phyloP scores from a whole-genome alignment of 2,329 filamentous ascomycete genomes.

The Alternaria triticimaculans region DNA sequence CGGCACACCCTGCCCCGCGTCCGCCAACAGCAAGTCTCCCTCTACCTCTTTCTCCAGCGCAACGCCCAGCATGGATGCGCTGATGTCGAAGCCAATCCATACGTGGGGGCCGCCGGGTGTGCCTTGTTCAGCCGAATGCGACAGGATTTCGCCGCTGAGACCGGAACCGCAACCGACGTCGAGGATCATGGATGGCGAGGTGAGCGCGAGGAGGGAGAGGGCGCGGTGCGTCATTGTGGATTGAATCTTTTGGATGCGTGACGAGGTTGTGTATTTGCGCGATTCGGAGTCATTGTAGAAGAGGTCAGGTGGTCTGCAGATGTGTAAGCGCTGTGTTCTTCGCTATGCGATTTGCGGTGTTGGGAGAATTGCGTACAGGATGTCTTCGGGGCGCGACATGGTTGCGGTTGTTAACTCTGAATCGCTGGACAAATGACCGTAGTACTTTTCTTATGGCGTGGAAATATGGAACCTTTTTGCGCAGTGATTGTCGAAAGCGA shows the following conservation, averaged over 20 bases:
- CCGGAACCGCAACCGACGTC: constrained; percentile 97
- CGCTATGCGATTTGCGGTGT: constrained; percentile 1
- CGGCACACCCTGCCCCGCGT: constrained; percentile 94
- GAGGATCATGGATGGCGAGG: constrained; percentile 82
- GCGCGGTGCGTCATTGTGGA: constrained; percentile 93
- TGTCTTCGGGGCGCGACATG: constrained; percentile 98
- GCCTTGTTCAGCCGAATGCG: constrained; percentile 69
- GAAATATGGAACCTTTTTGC: not conserved
- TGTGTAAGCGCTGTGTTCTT: not conserved
- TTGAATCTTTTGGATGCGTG: constrained; percentile 94
- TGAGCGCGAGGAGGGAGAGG: constrained; percentile 85
- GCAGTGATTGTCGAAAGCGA: not conserved
- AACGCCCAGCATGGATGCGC: constrained; percentile 93
- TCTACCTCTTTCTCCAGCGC: constrained; percentile 91
- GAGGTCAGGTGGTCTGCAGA: constrained; percentile 82
- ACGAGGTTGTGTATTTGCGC: constrained; percentile 95
- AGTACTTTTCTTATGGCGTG: not conserved
- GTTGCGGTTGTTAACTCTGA: constrained; percentile 46
- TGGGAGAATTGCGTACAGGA: constrained; percentile 67
- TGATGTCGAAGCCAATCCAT: constrained; percentile 98
- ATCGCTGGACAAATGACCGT: not conserved
- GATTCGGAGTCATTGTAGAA: constrained; percentile 97
- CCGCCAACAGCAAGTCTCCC: constrained; percentile 90
- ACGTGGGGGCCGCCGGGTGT: constrained; percentile 77
- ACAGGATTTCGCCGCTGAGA: constrained; percentile 91